Percentiles rank a stretch among this genome's conserved stretches.
Evolutionary conservation across 495 filamentous ascomycete species (phyloP).

Genomic region (Friedmanniomyces simplex): DNA sequence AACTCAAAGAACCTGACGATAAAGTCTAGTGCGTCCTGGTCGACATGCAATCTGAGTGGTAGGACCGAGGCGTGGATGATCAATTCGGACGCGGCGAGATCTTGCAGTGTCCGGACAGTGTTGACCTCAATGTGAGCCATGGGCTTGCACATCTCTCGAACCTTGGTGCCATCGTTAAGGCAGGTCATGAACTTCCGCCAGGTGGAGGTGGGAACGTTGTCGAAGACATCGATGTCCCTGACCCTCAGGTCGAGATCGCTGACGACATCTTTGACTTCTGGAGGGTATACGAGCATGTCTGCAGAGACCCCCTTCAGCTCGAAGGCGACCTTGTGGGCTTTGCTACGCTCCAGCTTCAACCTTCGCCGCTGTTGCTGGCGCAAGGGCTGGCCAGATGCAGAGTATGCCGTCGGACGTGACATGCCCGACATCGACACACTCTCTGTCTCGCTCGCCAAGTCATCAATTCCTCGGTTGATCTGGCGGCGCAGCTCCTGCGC

Average conservation of each 20-base stretch:
- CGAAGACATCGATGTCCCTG: constrained; percentile 77
- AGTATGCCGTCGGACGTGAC: constrained; percentile 42
- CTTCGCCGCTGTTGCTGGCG: constrained; percentile 39
- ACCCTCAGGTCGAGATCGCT: constrained; percentile 77
- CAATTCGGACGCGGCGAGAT: constrained; percentile 80
- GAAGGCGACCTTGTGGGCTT: constrained; percentile 88
- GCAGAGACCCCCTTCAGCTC: constrained; percentile 78
- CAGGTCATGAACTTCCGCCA: constrained; percentile 98
- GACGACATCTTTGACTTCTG: constrained; percentile 65
- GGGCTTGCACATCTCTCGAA: constrained; percentile 69
- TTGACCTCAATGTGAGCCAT: constrained; percentile 86
- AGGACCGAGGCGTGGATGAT: constrained; percentile 71
- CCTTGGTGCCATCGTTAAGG: constrained; percentile 65
- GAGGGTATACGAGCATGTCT: constrained; percentile 76
- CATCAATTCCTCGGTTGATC: constrained; percentile 81
- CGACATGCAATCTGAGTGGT: constrained; percentile 85
- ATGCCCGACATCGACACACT: constrained; percentile 26
- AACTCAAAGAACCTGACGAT: constrained; percentile 97
- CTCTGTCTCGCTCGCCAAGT: constrained; percentile 62
- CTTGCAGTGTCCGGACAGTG: constrained; percentile 73
- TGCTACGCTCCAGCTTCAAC: constrained; percentile 72
- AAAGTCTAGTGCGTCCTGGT: constrained; percentile 97
- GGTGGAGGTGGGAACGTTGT: constrained; percentile 88
- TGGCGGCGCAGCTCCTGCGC: constrained; percentile 66
- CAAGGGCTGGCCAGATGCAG: constrained; percentile 40